Percentiles rank a stretch among this genome's conserved stretches.
Evolutionary conservation across 139 green algal genomes (phyloP).

Genomic region (Coelastrella sp.): DNA sequence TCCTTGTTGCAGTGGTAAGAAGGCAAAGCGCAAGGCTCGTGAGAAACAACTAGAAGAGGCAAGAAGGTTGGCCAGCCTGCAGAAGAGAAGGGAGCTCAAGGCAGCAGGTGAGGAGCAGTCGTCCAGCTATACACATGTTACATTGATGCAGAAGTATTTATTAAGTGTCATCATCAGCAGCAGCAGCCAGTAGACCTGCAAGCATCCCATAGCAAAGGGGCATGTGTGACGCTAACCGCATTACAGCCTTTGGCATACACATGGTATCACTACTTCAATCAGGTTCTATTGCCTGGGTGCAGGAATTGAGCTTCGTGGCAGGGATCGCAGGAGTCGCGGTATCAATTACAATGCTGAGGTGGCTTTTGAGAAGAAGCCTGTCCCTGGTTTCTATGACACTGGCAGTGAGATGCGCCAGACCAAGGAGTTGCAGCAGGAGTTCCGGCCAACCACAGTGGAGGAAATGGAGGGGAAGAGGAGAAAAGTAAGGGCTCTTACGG

Average conservation of each 20-base stretch:
- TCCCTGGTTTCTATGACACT: slow-evolving; percentile 92
- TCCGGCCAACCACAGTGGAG: slow-evolving; percentile 89
- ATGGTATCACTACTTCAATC: no score
- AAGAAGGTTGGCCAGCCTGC: slow-evolving; percentile 90
- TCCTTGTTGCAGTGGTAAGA: slow-evolving; percentile 91
- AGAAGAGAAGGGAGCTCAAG: slow-evolving; percentile 97
- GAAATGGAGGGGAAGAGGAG: slow-evolving; percentile 90
- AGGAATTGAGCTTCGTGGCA: slow-evolving; percentile 48
- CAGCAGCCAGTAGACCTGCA: no score
- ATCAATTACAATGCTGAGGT: slow-evolving; percentile 93
- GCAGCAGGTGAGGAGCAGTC: slow-evolving; percentile 74
- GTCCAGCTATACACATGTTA: not conserved
- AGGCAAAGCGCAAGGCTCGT: slow-evolving; percentile 98
- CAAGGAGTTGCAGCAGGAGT: slow-evolving; percentile 80
- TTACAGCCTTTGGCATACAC: no score
- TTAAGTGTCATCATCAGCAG: no score
- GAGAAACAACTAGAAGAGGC: slow-evolving; percentile 99
- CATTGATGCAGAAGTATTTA: no score
- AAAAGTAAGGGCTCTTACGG: slow-evolving; percentile 66
- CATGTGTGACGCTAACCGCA: no score
- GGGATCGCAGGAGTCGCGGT: slow-evolving; percentile 53
- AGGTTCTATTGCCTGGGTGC: not conserved
- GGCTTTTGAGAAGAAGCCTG: slow-evolving; percentile 93
- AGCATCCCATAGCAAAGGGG: no score
- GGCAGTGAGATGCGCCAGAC: slow-evolving; percentile 75